These are phyloP conservation scores for Dendrobium nobile DNA, from an alignment of 106 monocot species.

Conservation along the genomic window DNA sequence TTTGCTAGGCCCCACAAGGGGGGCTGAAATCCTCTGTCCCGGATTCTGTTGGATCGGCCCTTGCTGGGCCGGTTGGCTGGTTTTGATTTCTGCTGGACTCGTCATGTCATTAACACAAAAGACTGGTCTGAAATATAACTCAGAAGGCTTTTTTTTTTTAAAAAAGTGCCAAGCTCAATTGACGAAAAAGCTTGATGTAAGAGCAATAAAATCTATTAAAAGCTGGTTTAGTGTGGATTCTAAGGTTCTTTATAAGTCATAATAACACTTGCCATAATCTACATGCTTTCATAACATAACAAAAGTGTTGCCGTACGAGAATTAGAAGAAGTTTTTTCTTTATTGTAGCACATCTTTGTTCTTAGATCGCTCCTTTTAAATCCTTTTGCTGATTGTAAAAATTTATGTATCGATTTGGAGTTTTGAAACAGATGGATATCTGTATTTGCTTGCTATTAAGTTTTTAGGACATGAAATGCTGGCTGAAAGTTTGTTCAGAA, in stretches of 20 bases:
- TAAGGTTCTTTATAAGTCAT: no score
- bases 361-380: not conserved
- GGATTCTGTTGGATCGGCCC: no score
- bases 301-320: not conserved
- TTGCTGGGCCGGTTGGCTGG: no score
- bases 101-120: no score
- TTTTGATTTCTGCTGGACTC: no score
- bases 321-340: not conserved
- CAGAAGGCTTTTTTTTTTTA: not conserved
- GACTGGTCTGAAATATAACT: not conserved
- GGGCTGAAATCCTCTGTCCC: no score
- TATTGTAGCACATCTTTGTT: not conserved
- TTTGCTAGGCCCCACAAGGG: no score
- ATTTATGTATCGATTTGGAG: not conserved
- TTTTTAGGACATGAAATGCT: not conserved
- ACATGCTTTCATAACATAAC: not conserved
- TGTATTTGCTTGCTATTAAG: not conserved
- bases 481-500: not conserved
- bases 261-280: not conserved
- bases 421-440: not conserved
- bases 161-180: no score
- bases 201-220: no score
- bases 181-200: no score
- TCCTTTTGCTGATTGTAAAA: not conserved
- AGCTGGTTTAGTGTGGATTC: no score